Percentiles rank a stretch among this genome's conserved stretches.
These are phyloP conservation scores for Brassica napus DNA, from an alignment of 345 rosid genomes.

Conservation along the genomic window DNA sequence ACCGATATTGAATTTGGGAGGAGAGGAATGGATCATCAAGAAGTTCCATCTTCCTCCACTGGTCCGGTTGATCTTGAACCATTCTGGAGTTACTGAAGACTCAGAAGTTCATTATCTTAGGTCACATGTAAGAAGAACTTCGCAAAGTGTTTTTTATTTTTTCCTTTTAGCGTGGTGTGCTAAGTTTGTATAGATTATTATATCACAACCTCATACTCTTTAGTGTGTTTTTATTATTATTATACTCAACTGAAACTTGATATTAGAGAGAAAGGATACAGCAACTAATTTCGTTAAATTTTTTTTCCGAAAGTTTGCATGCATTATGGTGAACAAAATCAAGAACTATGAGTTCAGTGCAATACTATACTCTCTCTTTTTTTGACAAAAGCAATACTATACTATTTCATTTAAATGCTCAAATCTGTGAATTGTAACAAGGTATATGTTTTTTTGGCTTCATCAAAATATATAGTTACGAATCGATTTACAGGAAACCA, in stretches of 20 bases:
- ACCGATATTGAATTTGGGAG: conserved; percentile 50
- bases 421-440: too few species aligned
- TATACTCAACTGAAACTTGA: background rate
- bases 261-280: background rate
- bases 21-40: conserved; percentile 49
- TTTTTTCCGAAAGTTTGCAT: too few species aligned
- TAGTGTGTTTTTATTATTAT: conserved; percentile 7
- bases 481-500: too few species aligned
- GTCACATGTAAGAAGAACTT: conserved; percentile 16
- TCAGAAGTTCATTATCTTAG: conserved; percentile 1
- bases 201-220: background rate
- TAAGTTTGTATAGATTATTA: conserved; percentile 38
- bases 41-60: conserved; percentile 49
- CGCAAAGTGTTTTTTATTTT: conserved; percentile 13
- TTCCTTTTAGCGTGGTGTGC: conserved; percentile 18
- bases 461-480: too few species aligned
- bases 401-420: too few species aligned
- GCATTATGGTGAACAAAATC: background rate
- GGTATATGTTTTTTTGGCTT: too few species aligned
- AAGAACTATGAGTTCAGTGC: too few species aligned
- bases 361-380: too few species aligned
- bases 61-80: conserved; percentile 52
- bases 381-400: too few species aligned
- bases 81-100: conserved; percentile 65
- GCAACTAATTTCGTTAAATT: too few species aligned